These are phyloP conservation scores for Amniculicola lignicola DNA, from an alignment of 495 filamentous ascomycete species.

Conservation along the genomic window DNA sequence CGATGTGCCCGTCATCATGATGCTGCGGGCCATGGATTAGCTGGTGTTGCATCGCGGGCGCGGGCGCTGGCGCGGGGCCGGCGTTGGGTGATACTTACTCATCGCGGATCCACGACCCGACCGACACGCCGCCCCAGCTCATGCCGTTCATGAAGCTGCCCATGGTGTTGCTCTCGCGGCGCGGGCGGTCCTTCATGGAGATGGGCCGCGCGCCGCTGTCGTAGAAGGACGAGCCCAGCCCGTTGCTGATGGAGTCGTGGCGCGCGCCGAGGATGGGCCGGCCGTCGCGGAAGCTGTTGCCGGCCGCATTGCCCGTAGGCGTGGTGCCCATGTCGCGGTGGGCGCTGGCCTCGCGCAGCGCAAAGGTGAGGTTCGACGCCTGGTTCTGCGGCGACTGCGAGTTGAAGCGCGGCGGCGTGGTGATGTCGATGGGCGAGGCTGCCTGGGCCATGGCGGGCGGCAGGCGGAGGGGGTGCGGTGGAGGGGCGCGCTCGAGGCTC, in stretches of 20 bases:
- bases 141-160: slow-evolving; percentile 85
- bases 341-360: slow-evolving; percentile 52
- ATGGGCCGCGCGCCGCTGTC: slow-evolving; percentile 81
- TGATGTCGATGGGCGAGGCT: slow-evolving; percentile 64
- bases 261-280: slow-evolving; percentile 61
- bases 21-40: slow-evolving; percentile 54
- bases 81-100: slow-evolving; percentile 67
- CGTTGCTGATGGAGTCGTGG: slow-evolving; percentile 69
- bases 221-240: slow-evolving; percentile 49
- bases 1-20: slow-evolving; percentile 94
- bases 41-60: neutral
- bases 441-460: slow-evolving; percentile 48
- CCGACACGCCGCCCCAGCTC: slow-evolving; percentile 96
- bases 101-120: slow-evolving; percentile 95
- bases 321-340: slow-evolving; percentile 31
- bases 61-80: neutral
- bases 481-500: no score
- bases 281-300: slow-evolving; percentile 34
- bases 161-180: slow-evolving; percentile 74
- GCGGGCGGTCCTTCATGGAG: slow-evolving; percentile 69
- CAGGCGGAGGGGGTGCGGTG: no score
- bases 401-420: slow-evolving; percentile 54
- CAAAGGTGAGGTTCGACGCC: slow-evolving; percentile 61
- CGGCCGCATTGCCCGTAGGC: slow-evolving; percentile 41
- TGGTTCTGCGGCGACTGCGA: slow-evolving; percentile 63